Base-by-base conservation (phyloP, 2,329 filamentous ascomycete genomes). In the Exophiala dermatitidis region DNA sequence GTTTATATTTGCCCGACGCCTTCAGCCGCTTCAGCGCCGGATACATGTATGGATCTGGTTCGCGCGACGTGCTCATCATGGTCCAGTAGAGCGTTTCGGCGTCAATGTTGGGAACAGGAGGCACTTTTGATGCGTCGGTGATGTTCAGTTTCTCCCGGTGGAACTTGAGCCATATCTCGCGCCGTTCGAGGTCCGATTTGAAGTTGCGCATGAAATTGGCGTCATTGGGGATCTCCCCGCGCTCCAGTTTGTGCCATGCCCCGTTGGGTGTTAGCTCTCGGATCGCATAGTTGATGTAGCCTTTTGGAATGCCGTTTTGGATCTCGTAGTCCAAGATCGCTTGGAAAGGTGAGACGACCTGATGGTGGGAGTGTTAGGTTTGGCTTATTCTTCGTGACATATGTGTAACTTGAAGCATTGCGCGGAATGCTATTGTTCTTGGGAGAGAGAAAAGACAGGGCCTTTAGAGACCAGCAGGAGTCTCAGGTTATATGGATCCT, bases 331-430 rank as follows among this genome's bases (percentile, higher is more conserved):
- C 86, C 52, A 95, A 77, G 64, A 98, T 97, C 1, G 88, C 84
- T 73, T 95, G 89, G 65, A 98, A 90, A 6, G 93, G 93, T 1
- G 90, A 96, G 28, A 86, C 76, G 50, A 96, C 89, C 90, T 95
- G 60, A 3, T 8, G 12, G 8, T 0, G 8, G 33, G 36, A 40
- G 30, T 19, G 12, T n/a, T 12, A 19, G 32, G 19, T 8, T 8
- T 26, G 31, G 29, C 2, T 34, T 19, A 2, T 28, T 3, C 28
- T 41, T 12, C 19, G 38, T 2, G 19, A 2, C 19, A 19, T 19
- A 2, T 19, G 1, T 19, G 19, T 2, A 19, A 19, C 19, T 19
- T 19, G 19, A n/a, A n/a, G n/a, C n/a, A n/a, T n/a, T n/a, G n/a
- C n/a, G n/a, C n/a, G n/a, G n/a, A n/a, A n/a, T n/a, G n/a, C n/a